A percentile compares a stretch with the other conserved stretches of the same genome.
phyloP scores from a whole-genome alignment of 2,329 filamentous ascomycete species.

The Xylaria sp. region DNA sequence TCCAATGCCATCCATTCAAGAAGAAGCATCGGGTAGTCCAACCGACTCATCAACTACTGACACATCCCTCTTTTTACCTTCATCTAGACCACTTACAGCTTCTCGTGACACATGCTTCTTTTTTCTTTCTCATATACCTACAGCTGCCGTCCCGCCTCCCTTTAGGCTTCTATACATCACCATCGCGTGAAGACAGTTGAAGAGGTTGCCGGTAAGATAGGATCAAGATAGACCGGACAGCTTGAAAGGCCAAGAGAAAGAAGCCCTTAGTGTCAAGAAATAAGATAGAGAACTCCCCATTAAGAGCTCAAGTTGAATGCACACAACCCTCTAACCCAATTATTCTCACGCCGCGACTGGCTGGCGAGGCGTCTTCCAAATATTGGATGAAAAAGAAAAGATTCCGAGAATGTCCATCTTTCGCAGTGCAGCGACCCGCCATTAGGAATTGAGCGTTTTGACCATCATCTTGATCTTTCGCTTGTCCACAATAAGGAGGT shows the following conservation, averaged over 20 bases:
- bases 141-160: background rate
- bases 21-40: conserved; percentile 34
- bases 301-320: background rate
- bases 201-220: background rate
- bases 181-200: conserved; percentile 5
- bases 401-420: background rate
- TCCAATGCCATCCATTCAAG: conserved; percentile 34
- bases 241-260: background rate
- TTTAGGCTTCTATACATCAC: background rate
- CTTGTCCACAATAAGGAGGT: conserved; percentile 75
- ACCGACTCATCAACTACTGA: conserved; percentile 22
- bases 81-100: background rate
- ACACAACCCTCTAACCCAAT: background rate
- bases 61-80: conserved; percentile 11
- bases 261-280: conserved; percentile 3
- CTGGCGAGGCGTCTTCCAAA: background rate
- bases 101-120: background rate
- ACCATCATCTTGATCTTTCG: conserved; percentile 78
- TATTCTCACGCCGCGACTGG: background rate
- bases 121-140: background rate
- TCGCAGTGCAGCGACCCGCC: background rate
- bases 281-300: conserved; percentile 1
- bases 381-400: background rate
- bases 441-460: conserved; percentile 68
- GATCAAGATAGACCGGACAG: background rate